A percentile compares a stretch with the other conserved stretches of the same genome.
These are phyloP conservation scores for Nakazawaea wickerhamii DNA, from an alignment of 805 yeast genomes.

Conservation along the genomic window DNA sequence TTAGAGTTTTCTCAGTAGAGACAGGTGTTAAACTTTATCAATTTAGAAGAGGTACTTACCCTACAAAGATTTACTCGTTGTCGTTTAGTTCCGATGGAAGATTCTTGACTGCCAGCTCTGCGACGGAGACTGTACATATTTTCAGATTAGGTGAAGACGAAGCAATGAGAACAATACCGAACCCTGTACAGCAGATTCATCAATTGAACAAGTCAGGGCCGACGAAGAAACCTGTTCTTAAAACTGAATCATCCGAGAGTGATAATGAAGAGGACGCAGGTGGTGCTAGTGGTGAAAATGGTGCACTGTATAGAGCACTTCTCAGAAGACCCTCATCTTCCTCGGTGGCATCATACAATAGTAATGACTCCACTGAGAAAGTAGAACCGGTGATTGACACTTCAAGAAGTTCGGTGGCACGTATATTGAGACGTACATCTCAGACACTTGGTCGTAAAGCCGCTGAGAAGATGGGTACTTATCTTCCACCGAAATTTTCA, in stretches of 20 bases:
- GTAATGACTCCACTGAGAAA: slow-evolving; percentile 21
- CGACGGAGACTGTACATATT: slow-evolving; percentile 91
- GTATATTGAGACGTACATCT: slow-evolving; percentile 72
- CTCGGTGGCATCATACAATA: slow-evolving; percentile 24
- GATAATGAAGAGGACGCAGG: slow-evolving; percentile 19
- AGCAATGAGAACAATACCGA: slow-evolving; percentile 26
- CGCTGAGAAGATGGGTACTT: slow-evolving; percentile 86
- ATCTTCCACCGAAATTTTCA: slow-evolving; percentile 76
- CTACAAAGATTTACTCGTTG: slow-evolving; percentile 77
- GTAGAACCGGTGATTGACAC: slow-evolving; percentile 67
- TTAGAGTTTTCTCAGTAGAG: slow-evolving; percentile 74
- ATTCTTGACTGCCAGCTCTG: slow-evolving; percentile 77
- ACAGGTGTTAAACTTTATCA: slow-evolving; percentile 69
- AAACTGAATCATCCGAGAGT: slow-evolving; percentile 12
- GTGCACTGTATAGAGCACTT: background rate
- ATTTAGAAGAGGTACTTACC: slow-evolving; percentile 85
- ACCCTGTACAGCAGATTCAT: slow-evolving; percentile 19
- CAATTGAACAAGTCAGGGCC: slow-evolving; percentile 14
- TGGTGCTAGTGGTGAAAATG: slow-evolving; percentile 8
- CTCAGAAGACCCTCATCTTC: slow-evolving; percentile 12
- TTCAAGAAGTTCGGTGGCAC: slow-evolving; percentile 64
- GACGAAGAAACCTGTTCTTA: slow-evolving; percentile 1
- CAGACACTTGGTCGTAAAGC: slow-evolving; percentile 74
- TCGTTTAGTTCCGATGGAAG: slow-evolving; percentile 72
- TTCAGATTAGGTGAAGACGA: slow-evolving; percentile 62